A percentile compares a stretch with the other conserved stretches of the same genome.
These are phyloP conservation scores for Cubamyces lactineus DNA, from an alignment of 768 basidiomycete genomes.

Conservation along the genomic window DNA sequence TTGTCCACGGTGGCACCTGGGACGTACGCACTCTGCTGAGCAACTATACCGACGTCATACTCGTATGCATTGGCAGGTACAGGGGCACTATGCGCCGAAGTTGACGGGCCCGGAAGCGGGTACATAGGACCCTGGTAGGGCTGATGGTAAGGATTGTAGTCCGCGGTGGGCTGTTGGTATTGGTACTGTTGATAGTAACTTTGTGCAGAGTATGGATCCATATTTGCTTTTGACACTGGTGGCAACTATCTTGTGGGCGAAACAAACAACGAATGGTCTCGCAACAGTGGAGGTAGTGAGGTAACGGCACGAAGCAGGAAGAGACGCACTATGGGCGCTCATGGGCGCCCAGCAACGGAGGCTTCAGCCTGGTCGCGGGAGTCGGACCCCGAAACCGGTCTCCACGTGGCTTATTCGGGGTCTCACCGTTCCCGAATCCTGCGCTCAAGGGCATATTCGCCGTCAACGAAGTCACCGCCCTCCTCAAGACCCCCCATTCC, in stretches of 20 bases:
- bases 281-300: no score
- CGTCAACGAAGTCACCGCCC: conserved; percentile 37
- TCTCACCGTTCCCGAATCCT: conserved; percentile 8
- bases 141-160: conserved; percentile 82
- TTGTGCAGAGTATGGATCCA: conserved; percentile 35
- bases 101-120: conserved; percentile 63
- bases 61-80: conserved; percentile 91
- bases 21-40: conserved; percentile 91
- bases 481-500: conserved; percentile 32
- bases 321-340: no score
- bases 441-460: background rate
- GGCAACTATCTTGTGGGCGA: no score
- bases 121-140: conserved; percentile 78
- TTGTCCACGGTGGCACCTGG: conserved; percentile 91
- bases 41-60: conserved; percentile 88
- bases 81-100: conserved; percentile 70
- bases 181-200: conserved; percentile 59
- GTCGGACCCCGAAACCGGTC: conserved; percentile 9
- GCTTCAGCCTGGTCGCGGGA: no score
- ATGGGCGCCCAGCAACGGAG: background rate
- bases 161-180: conserved; percentile 37
- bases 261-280: no score
- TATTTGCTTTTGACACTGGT: conserved; percentile 2
- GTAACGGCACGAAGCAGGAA: conserved; percentile 15
- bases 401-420: conserved; percentile 14